A percentile compares a stretch with the other conserved stretches of the same genome.
phyloP scores from a whole-genome alignment of 2,329 filamentous ascomycete species.

The Aureobasidium sp. region DNA sequence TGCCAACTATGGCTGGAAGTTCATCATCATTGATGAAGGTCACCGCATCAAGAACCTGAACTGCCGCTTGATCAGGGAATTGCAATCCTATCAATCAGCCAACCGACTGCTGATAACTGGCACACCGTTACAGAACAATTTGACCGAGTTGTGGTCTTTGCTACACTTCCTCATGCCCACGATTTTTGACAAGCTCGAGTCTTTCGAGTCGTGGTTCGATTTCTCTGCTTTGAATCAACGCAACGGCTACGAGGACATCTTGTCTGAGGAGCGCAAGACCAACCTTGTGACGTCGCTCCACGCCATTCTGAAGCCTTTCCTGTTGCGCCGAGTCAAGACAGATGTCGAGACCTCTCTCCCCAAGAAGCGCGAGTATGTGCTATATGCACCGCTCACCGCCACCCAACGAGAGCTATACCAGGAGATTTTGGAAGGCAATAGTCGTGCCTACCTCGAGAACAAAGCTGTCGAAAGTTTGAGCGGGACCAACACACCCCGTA shows the following conservation, averaged over 20 bases:
- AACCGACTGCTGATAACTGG: slow-evolving; percentile 90
- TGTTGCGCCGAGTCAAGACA: slow-evolving; percentile 81
- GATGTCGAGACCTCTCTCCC: slow-evolving; percentile 90
- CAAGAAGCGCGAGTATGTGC: slow-evolving; percentile 91
- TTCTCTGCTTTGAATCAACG: slow-evolving; percentile 88
- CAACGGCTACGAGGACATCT: slow-evolving; percentile 67
- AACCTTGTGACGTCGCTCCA: slow-evolving; percentile 83
- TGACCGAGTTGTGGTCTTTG: slow-evolving; percentile 90
- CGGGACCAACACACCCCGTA: slow-evolving; percentile 43
- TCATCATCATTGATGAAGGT: slow-evolving; percentile 96
- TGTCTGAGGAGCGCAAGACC: slow-evolving; percentile 70
- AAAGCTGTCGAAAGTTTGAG: slow-evolving; percentile 64
- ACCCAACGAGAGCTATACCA: slow-evolving; percentile 90
- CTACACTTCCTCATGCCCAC: slow-evolving; percentile 88
- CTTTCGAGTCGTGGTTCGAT: slow-evolving; percentile 94
- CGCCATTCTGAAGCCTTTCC: slow-evolving; percentile 82
- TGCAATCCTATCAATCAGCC: slow-evolving; percentile 82
- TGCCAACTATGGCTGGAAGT: slow-evolving; percentile 85
- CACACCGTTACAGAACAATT: slow-evolving; percentile 90
- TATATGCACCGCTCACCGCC: slow-evolving; percentile 85
- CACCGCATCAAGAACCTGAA: slow-evolving; percentile 97
- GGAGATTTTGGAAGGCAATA: slow-evolving; percentile 56
- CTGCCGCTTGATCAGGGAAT: slow-evolving; percentile 79
- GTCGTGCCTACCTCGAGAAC: slow-evolving; percentile 58
- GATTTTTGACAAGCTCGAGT: slow-evolving; percentile 88